Base-by-base conservation (phyloP, 345 rosid species). In the Orychophragmus violaceus region DNA sequence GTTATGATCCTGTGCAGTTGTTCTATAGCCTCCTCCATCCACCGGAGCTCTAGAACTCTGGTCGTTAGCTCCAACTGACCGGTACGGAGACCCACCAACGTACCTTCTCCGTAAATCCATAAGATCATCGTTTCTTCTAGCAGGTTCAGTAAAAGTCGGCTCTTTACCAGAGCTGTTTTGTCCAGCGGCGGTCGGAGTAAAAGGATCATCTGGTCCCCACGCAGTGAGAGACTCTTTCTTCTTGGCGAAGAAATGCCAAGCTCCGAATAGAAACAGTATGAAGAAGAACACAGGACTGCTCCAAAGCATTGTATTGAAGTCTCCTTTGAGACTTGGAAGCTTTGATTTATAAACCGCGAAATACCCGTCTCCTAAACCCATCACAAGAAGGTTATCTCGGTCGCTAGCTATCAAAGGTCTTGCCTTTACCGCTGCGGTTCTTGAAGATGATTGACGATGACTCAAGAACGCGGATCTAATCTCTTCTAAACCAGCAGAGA, bases 181-280 rank as follows among this genome's bases (percentile, higher is more conserved):
- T 5, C 83, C 80, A 0, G 85, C 80, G 3, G 85, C 78, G 5
- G 84, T 46, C 1, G 94, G 80, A 62, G 73, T 79, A 48, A 93
- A 93, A 5, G 95, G 95, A 64, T 93, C 97, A 32, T 90, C 94
- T 0, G 95, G 84, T 64, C 97, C 99, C 96, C 97, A 90, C 0
- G 96, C 86, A 0, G 95, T 88, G 29, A 88, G 84, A 0, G 86
- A 87, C 39, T 90, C 97, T 78, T 94, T 90, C 85, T 94, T 94
- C 95, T 90, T 90, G 5, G 99, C 90, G 18, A 94, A 94, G 63
- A 94, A 88, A 50, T 88, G 89, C 97, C 99, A 94, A 8, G 95
- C 90, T 35, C 84, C 92, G 36, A 90, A 88, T n/a, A 94, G 74
- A 77, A 94, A 87, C 62, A 88, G 69, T 62, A 94, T 64, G 77